These are phyloP conservation scores for Phycomyces blakesleeanus DNA, from an alignment of 192 early-diverging fungal species.

Conservation along the genomic window DNA sequence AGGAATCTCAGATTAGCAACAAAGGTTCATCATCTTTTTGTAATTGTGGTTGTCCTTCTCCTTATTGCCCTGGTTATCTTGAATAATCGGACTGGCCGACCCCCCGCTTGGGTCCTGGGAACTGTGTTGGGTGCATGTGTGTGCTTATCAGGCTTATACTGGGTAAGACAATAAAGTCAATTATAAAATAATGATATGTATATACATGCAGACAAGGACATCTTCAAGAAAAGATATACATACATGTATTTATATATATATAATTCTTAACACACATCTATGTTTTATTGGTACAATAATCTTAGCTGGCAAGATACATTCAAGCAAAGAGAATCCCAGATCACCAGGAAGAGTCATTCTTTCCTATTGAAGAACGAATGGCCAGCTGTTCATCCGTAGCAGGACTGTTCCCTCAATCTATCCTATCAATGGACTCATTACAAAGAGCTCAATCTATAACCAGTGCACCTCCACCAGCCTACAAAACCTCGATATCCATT, in stretches of 20 bases:
- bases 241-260: too few relatives aligned
- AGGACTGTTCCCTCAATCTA: not conserved
- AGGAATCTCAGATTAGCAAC: too few relatives aligned
- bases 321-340: not conserved
- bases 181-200: too few relatives aligned
- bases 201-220: too few relatives aligned
- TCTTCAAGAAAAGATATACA: too few relatives aligned
- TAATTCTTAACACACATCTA: too few relatives aligned
- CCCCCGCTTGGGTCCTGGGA: slow-evolving; percentile 1
- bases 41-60: too few relatives aligned
- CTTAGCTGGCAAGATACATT: not conserved
- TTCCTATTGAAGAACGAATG: not conserved
- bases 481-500: slow-evolving; percentile 1
- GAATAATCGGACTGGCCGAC: not conserved
- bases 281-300: too few relatives aligned
- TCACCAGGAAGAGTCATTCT: not conserved
- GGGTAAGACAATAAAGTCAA: slow-evolving; percentile 5
- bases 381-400: not conserved
- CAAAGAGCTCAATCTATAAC: not conserved
- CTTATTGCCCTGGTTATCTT: too few relatives aligned
- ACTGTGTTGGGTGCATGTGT: slow-evolving; percentile 5
- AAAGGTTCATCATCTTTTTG: too few relatives aligned
- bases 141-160: not conserved
- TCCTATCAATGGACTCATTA: not conserved
- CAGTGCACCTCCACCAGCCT: slow-evolving; percentile 10